Conservation (phyloP, 768 basidiomycete species). For the Cantharellus cinnabarinus region DNA sequence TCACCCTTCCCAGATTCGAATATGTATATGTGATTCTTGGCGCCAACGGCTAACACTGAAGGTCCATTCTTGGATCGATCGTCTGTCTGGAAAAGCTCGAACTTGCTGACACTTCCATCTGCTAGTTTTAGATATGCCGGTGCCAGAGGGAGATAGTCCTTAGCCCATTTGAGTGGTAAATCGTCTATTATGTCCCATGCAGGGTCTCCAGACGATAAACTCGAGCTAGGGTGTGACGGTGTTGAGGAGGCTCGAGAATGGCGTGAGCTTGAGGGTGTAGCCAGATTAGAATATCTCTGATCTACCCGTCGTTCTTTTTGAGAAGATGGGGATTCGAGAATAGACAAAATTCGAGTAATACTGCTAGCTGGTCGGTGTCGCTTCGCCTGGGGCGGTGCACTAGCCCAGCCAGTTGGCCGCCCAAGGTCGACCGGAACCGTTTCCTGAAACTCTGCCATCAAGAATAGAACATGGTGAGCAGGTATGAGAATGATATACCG, state of each 20-base stretch:
- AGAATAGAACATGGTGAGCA: background rate
- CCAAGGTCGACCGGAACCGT: background rate
- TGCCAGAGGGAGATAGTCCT: constrained; percentile 67
- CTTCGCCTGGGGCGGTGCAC: background rate
- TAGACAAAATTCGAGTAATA: background rate
- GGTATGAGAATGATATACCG: constrained; percentile 21
- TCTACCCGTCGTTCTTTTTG: background rate
- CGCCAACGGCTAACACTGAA: constrained; percentile 50
- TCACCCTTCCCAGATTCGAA: constrained; percentile 73
- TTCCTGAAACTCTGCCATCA: constrained; percentile 4
- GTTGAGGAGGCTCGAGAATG: constrained; percentile 5
- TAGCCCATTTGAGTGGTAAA: constrained; percentile 65
- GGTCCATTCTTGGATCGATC: constrained; percentile 26
- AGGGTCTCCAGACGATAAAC: constrained; percentile 20
- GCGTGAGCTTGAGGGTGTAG: background rate
- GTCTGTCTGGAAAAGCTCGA: constrained; percentile 42
- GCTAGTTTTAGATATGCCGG: constrained; percentile 40
- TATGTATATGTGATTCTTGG: constrained; percentile 48
- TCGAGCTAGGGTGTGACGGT: constrained; percentile 4
- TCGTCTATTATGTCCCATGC: constrained; percentile 59
- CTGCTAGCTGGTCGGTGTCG: background rate
- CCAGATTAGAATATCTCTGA: background rate
- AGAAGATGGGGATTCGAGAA: background rate
- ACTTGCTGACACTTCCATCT: constrained; percentile 37
- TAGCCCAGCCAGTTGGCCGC: constrained; percentile 3